These are phyloP conservation scores for Periconia sp. DNA, from an alignment of 2,329 filamentous ascomycete genomes.

Conservation along the genomic window DNA sequence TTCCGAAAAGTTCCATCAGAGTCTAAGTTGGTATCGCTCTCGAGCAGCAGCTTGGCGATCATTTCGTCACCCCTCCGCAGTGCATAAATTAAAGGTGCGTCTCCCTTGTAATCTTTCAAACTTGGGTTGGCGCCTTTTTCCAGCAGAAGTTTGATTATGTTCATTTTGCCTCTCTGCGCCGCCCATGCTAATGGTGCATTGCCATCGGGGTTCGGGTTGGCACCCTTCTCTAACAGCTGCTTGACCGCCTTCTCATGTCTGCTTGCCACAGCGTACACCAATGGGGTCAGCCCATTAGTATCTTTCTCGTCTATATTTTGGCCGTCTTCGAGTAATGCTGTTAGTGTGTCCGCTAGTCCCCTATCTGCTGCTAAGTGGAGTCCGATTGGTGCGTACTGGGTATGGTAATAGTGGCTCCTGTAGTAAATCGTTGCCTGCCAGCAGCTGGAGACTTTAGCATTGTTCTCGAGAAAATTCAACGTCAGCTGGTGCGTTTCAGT, in stretches of 20 bases:
- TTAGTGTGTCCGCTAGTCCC: constrained; percentile 6
- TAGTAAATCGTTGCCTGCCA: constrained; percentile 2
- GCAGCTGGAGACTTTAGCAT: constrained; percentile 5
- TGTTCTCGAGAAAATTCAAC: constrained; percentile 8
- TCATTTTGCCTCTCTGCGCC: too few relatives aligned
- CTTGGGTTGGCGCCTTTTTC: background rate
- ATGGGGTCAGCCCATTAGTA: background rate
- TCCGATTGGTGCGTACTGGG: background rate
- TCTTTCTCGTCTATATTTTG: background rate
- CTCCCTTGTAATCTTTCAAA: too few relatives aligned
- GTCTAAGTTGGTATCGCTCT: too few relatives aligned
- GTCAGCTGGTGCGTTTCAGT: constrained; percentile 8
- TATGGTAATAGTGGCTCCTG: too few relatives aligned
- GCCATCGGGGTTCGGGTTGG: background rate
- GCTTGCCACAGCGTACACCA: background rate
- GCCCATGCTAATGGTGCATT: too few relatives aligned
- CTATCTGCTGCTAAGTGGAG: constrained; percentile 14
- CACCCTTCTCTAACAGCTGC: too few relatives aligned
- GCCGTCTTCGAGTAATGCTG: background rate
- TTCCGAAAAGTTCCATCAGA: too few relatives aligned
- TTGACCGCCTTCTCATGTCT: background rate
- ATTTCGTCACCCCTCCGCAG: too few relatives aligned
- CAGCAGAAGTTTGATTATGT: background rate
- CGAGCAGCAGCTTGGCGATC: too few relatives aligned
- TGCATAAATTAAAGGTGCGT: too few relatives aligned